Percentiles rank a stretch among this genome's conserved stretches.
Conservation (phyloP, 2,329 filamentous ascomycete genomes). For the Lasiodiplodia gonubiensis region DNA sequence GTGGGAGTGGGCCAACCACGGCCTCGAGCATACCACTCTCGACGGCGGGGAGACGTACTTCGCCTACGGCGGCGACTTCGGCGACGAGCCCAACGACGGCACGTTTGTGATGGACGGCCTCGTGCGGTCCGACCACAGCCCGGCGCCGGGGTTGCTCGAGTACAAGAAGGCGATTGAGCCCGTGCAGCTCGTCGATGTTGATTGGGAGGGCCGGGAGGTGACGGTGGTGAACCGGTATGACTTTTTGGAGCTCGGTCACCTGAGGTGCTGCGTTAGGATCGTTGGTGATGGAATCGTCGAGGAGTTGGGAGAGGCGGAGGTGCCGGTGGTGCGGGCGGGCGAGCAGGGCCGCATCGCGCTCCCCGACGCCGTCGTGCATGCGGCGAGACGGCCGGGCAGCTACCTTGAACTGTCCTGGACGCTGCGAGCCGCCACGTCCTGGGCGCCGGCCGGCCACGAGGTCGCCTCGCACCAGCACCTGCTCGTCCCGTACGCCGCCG, state of each 20-base stretch:
- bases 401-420: neutral
- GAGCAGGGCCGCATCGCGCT: neutral
- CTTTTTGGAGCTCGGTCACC: constrained; percentile 46
- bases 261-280: constrained; percentile 31
- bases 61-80: constrained; percentile 53
- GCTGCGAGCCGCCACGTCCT: neutral
- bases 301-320: neutral
- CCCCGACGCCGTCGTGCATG: neutral
- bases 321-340: neutral
- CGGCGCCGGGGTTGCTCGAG: constrained; percentile 49
- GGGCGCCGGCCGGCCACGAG: neutral
- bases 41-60: constrained; percentile 48
- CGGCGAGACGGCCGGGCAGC: neutral
- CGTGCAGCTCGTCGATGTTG: constrained; percentile 44
- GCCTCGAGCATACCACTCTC: constrained; percentile 48
- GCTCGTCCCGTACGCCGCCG: neutral
- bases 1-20: constrained; percentile 56
- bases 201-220: too few species aligned
- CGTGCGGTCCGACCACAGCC: constrained; percentile 49
- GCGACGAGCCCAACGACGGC: constrained; percentile 48
- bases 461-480: neutral
- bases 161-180: constrained; percentile 54
- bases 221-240: constrained; percentile 45
- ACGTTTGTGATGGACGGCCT: constrained; percentile 56
- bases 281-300: neutral